Evolutionary conservation across 2,329 filamentous ascomycete species (phyloP), one percentile per base, ranked within the genome.

Genomic region (Claviceps capensis): DNA sequence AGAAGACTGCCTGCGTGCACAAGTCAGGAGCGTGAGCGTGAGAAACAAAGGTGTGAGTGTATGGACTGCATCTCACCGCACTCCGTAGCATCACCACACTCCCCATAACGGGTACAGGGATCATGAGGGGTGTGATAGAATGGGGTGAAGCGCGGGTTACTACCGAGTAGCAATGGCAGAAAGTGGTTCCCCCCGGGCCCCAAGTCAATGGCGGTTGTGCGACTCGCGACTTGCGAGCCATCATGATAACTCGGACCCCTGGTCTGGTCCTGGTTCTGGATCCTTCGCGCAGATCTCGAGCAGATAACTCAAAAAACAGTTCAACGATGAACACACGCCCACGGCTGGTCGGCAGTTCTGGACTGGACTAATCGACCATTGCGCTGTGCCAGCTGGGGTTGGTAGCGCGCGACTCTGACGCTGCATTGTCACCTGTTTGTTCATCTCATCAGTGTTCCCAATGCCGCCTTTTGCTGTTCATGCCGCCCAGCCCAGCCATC

Each of bases 51-150:
- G 14, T 16, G 34, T 42, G 46, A 7, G 46, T 47, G 44, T 47
- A 44, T 51, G 49, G 43, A 40, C 37, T 41, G 34, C 7, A 11
- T 11, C 17, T 11, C n/a, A 43, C 41, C 41, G 22, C 36, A 48
- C 22, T 42, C 40, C 40, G 13, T 19, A 4, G 40, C n/a, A 42
- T 11, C 40, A 19, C 3, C 40, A 41, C 11, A 19, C 11, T 11
- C 36, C 11, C 36, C 47, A 30, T 19, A 11, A 38, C 46, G 47
- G 34, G 47, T 49, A 49, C 47, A 42, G 51, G 51, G 41, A n/a
- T 34, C 19, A 26, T 26, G 44, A 30, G 37, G n/a, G 11, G 36
- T 5, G 17, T 45, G 38, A 37, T 34, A 11, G 30, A 34, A 34
- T 34, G n/a, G 22, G 14, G 45, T 23, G 50, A 49, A 41, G 36